Evolutionary conservation across 1,284 basidiomycete genomes (phyloP), one percentile per base, ranked within the genome.

Genomic region (Mycocalia duriaeana): DNA sequence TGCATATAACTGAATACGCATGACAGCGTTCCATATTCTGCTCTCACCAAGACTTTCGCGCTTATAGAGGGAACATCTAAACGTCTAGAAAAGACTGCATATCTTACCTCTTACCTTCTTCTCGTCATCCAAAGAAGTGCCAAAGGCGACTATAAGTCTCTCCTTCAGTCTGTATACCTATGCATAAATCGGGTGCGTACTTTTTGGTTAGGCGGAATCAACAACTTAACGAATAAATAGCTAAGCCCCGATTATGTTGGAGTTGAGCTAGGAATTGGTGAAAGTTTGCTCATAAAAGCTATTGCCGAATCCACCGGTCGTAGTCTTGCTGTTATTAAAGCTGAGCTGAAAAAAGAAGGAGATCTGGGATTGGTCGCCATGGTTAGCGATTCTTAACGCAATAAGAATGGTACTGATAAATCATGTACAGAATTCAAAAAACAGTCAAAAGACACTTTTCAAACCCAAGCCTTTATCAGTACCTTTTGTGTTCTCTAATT

Each of bases 1-100:
- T 13, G 48, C 23, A 42, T 16, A 4, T 20, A 42, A 25, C 26
- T 38, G 23, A 41, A 16, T n/a, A n/a, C n/a, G n/a, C n/a, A 24
- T 3, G 25, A 34, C 53, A 95, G 94, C 2, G 88, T 98, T 9
- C 95, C 96, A 0, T 99, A 99, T 64, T 85, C 91, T 7, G 91
- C 94, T 2, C 77, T 99, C 22, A 85, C 93, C 1, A 85, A 91
- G 52, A 84, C 90, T 0, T 99, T 99, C 62, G 78, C 85, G 25
- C 72, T 90, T 44, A 98, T 99, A 53, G 94, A 97, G 65, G 83
- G 85, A 2, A 99, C 96, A 1, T 97, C 94, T 2, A 99, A 98
- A 62, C 89, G 96, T 5, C 71, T 98, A 31, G 94, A 96, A 65
- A 99, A 98, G 65, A 90, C 85, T 4, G 81, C 92, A 1, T 74